Evolutionary conservation across 1,139 yeast genomes (phyloP), one percentile per base, ranked within the genome.

Genomic region (Diutina ranongensis): DNA sequence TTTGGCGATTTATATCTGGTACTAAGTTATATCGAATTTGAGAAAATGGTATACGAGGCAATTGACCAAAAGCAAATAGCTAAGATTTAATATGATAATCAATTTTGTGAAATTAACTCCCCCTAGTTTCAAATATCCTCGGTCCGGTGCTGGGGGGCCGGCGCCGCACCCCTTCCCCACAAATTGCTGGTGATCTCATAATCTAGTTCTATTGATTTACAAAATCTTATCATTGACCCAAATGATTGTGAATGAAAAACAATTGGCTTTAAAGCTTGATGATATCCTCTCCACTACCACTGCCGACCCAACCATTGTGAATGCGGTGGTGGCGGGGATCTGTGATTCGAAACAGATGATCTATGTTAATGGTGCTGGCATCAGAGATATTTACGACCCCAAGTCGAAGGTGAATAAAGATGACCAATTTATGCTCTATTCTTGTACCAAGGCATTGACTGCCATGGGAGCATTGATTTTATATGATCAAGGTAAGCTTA

Each of bases 361-460:
- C 4, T 38, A 15, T 15, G 21, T 38, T 20, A 18, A 25, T 5
- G 31, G 21, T 13, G 18, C n/a, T 10, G 42, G 42, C n/a, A 15
- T 25, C 12, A 22, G 20, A 15, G 42, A 38, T 9, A 15, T 25
- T 12, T n/a, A 22, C 10, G 27, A 20, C 28, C 40, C 40, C 13
- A 15, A 12, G 27, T 12, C 40, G 15, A 35, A 19, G 21, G 32
- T 22, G 8, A 27, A n/a, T 20, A 25, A 25, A 2, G 31, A 38
- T 16, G 42, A 22, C 42, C 19, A 12, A 12, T 38, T 38, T 12
- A n/a, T 21, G 57, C 15, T 54, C 51, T 45, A 35, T 53, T 15
- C 56, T 54, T 69, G 75, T 48, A 71, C 80, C 13, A 76, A 76
- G 52, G 55, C 73, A 2, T 55, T 74, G 47, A 71, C 78, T 2